These are phyloP conservation scores for Arabidopsis hybrid DNA, from an alignment of 441 rosid species.

Conservation along the genomic window DNA sequence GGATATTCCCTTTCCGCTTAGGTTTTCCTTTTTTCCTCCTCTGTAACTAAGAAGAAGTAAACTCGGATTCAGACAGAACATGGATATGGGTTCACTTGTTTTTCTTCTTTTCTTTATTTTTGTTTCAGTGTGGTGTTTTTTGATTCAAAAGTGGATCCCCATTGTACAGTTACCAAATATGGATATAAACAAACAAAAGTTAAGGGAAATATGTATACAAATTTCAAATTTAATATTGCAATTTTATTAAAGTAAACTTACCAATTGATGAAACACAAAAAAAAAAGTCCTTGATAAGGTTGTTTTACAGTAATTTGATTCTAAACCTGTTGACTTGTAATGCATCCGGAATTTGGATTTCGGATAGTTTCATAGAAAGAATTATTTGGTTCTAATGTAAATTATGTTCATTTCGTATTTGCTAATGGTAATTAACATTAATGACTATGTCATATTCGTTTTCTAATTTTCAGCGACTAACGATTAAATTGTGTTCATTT, in stretches of 20 bases:
- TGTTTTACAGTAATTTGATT: not conserved
- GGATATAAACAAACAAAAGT: not conserved
- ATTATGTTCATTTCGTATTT: not conserved
- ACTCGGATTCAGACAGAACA: conserved; percentile 38
- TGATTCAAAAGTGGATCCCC: conserved; percentile 27
- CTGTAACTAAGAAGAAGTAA: conserved; percentile 16
- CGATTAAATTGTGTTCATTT: not conserved
- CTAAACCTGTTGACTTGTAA: not conserved
- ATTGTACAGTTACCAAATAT: conserved; percentile 4
- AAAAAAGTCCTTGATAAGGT: not conserved
- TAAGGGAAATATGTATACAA: not conserved
- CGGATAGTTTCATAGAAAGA: not conserved
- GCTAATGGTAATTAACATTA: not conserved
- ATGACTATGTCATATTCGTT: not conserved
- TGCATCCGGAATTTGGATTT: not conserved
- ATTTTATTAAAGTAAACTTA: not conserved
- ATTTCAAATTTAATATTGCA: not conserved
- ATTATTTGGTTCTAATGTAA: not conserved
- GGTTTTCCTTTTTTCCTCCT: conserved; percentile 19
- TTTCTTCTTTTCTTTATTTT: not conserved
- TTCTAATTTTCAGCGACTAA: not conserved
- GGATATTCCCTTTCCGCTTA: not conserved
- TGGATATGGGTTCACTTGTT: conserved; percentile 21
- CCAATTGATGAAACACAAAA: not conserved
- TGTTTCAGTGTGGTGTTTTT: not conserved